Conservation (phyloP, 352 stramenopile genomes). For the Globisporangium spiculum region DNA sequence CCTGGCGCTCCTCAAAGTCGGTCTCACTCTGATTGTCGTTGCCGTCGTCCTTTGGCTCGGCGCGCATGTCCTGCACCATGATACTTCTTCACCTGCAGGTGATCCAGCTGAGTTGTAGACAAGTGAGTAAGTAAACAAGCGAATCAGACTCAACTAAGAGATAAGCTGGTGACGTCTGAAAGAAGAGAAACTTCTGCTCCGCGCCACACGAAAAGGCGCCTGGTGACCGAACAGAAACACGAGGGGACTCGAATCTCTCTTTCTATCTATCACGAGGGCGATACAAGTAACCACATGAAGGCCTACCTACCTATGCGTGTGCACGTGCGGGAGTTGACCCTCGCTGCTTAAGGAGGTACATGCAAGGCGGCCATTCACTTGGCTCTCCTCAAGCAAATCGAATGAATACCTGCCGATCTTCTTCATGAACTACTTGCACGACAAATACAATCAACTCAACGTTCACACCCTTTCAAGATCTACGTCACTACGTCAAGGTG, state of each 20-base stretch:
- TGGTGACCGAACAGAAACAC: neutral
- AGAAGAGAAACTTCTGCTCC: conserved; percentile 6
- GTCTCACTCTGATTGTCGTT: conserved; percentile 21
- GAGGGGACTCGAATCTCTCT: neutral
- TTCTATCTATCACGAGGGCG: neutral
- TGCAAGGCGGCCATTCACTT: neutral
- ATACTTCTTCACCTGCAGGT: neutral
- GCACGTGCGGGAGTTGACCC: too few species aligned
- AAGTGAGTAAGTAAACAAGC: too few species aligned
- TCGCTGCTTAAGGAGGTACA: neutral
- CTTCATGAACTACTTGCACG: too few species aligned
- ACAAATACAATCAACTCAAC: too few species aligned
- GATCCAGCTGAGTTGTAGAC: too few species aligned
- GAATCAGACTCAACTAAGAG: too few species aligned
- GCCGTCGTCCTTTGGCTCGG: conserved; percentile 45
- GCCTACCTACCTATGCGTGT: too few species aligned
- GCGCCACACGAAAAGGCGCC: neutral
- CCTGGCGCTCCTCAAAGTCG: conserved; percentile 42
- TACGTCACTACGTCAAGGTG: neutral
- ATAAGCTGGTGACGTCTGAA: neutral
- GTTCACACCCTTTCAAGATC: neutral
- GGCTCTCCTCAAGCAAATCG: neutral
- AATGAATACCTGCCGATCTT: too few species aligned
- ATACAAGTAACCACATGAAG: neutral
- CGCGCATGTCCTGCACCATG: conserved; percentile 39